Percentiles rank a stretch among this genome's conserved stretches.
phyloP scores from a whole-genome alignment of 768 basidiomycete genomes.

The Leccinellum albellum region DNA sequence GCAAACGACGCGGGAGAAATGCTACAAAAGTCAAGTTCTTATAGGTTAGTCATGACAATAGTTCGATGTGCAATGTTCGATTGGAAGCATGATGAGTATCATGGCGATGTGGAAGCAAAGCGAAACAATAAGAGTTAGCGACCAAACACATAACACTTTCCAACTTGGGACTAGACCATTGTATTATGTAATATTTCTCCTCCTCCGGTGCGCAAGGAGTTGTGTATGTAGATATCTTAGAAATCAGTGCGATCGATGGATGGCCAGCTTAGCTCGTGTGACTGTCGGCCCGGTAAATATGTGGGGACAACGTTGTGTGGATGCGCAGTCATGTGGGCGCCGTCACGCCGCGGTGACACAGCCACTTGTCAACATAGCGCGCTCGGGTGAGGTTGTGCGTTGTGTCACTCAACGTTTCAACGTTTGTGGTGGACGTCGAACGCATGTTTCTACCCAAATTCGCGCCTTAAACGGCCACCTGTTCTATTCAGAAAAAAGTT shows the following conservation, averaged over 20 bases:
- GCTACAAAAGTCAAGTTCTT: slow-evolving; percentile 4
- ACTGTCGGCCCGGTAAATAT: neutral
- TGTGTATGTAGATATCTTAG: no score
- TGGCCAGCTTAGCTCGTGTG: neutral
- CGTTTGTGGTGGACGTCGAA: slow-evolving; percentile 1
- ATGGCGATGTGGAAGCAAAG: neutral
- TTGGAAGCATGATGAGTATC: neutral
- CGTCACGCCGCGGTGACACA: slow-evolving; percentile 7
- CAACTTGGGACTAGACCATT: slow-evolving; percentile 9
- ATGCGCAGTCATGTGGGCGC: neutral
- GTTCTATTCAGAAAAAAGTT: neutral
- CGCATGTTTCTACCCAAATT: slow-evolving; percentile 4
- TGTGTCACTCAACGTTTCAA: neutral
- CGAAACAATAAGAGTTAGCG: slow-evolving; percentile 13
- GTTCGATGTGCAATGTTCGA: neutral
- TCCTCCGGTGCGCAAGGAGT: no score
- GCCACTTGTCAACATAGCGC: slow-evolving; percentile 1
- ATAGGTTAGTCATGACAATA: slow-evolving; percentile 21
- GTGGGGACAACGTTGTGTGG: neutral
- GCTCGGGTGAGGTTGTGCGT: no score
- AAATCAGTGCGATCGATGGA: no score
- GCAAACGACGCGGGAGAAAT: neutral
- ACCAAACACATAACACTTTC: slow-evolving; percentile 19
- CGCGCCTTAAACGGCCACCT: slow-evolving; percentile 1
- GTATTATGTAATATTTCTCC: neutral